These are phyloP conservation scores for Theobroma grandiflorum DNA, from an alignment of 441 rosid species.

Conservation along the genomic window DNA sequence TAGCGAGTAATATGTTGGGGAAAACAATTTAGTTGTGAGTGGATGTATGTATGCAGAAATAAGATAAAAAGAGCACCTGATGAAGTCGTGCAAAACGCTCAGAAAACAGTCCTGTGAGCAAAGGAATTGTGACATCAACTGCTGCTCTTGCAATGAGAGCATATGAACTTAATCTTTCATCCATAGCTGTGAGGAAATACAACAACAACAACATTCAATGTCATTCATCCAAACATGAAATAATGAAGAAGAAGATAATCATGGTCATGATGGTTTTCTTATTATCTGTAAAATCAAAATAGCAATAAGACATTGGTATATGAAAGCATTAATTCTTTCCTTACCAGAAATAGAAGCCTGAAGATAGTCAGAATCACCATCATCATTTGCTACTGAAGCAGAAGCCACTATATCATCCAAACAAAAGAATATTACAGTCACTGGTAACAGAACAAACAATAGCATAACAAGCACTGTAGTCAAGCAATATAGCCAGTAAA, in stretches of 20 bases:
- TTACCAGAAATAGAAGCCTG: constrained; percentile 94
- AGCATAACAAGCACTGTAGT: constrained; percentile 19
- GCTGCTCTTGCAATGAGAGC: constrained; percentile 98
- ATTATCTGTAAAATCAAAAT: neutral
- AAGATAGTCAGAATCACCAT: constrained; percentile 64
- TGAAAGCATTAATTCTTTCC: constrained; percentile 28
- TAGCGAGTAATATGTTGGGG: neutral
- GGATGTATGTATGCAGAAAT: neutral
- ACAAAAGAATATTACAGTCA: constrained; percentile 20
- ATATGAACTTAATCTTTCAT: constrained; percentile 94
- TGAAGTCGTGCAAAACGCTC: constrained; percentile 79
- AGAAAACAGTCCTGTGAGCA: constrained; percentile 69
- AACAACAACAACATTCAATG: constrained; percentile 26
- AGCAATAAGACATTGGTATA: constrained; percentile 16
- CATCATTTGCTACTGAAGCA: constrained; percentile 76
- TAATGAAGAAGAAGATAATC: constrained; percentile 9
- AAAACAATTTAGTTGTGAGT: constrained; percentile 2
- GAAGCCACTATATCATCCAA: constrained; percentile 67
- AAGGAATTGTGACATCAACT: constrained; percentile 80
- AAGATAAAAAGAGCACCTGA: constrained; percentile 66
- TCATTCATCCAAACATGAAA: constrained; percentile 14
- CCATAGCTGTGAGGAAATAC: constrained; percentile 78
- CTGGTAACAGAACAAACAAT: constrained; percentile 29
- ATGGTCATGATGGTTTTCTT: neutral
- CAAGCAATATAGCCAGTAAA: constrained; percentile 34